Conservation (phyloP, 129 eudicot genomes). For the Saussurea involucrata region DNA sequence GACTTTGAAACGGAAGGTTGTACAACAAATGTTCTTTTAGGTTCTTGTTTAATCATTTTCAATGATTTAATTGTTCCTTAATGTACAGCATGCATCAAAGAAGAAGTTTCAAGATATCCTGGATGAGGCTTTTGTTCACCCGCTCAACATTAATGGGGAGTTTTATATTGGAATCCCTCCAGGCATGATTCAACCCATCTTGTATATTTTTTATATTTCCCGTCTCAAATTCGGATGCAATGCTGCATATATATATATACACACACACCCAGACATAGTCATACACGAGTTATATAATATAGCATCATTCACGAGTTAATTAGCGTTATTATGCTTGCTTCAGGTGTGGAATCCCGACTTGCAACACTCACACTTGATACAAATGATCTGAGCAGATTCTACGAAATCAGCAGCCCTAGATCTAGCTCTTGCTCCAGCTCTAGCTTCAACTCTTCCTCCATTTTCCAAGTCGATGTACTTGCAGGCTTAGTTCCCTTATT, state of each 20-base stretch:
- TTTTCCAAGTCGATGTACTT: constrained; percentile 55
- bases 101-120: constrained; percentile 85
- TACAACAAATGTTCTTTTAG: background rate
- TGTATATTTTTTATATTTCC: background rate
- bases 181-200: constrained; percentile 46
- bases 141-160: constrained; percentile 76
- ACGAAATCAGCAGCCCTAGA: constrained; percentile 40
- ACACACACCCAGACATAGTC: no score
- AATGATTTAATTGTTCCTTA: background rate
- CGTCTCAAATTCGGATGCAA: background rate
- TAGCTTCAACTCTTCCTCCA: constrained; percentile 40
- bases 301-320: no score
- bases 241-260: background rate
- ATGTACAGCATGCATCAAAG: constrained; percentile 70
- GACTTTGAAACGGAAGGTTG: background rate
- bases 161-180: constrained; percentile 93
- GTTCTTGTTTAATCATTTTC: background rate
- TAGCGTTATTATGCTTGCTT: background rate
- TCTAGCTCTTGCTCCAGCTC: constrained; percentile 21
- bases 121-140: constrained; percentile 71
- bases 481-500: constrained; percentile 67
- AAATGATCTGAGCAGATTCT: constrained; percentile 48
- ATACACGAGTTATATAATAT: no score
- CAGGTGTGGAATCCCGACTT: constrained; percentile 94
- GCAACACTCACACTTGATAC: constrained; percentile 75